phyloP scores from a whole-genome alignment of 2,329 filamentous ascomycete genomes.

The Fusarium palustre region DNA sequence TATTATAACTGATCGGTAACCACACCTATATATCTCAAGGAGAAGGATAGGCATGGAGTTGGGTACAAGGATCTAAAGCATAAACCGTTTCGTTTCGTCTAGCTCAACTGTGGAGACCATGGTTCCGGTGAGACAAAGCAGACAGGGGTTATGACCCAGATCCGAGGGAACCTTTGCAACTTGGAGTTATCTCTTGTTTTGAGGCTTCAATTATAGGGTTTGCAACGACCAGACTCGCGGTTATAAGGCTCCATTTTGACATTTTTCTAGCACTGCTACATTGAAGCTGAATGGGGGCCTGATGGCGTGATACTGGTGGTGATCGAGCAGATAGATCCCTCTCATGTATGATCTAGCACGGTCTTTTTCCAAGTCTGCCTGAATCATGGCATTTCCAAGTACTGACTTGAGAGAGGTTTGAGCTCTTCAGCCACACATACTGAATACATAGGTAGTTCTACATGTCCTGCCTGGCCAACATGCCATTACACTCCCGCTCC shows the following conservation, averaged over 20 bases:
- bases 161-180: constrained; percentile 37
- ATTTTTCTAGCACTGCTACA: constrained; percentile 20
- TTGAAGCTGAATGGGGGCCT: constrained; percentile 33
- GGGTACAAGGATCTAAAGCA: constrained; percentile 31
- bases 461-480: constrained; percentile 2
- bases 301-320: constrained; percentile 40
- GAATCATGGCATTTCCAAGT: constrained; percentile 22
- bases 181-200: constrained; percentile 33
- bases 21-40: constrained; percentile 31
- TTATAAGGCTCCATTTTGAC: constrained; percentile 32
- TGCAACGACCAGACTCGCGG: not conserved
- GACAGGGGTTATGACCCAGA: constrained; percentile 33
- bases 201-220: constrained; percentile 38
- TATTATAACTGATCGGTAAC: constrained; percentile 31
- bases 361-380: constrained; percentile 26
- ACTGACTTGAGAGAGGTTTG: not conserved
- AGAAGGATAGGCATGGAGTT: constrained; percentile 27
- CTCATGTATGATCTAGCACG: constrained; percentile 37
- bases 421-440: constrained; percentile 8
- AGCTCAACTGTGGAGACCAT: constrained; percentile 38
- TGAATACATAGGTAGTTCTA: not conserved
- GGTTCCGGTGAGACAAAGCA: constrained; percentile 41
- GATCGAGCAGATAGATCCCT: constrained; percentile 43
- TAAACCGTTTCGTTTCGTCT: constrained; percentile 39
- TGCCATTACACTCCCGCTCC: constrained; percentile 17